These are phyloP conservation scores for Starmera dryadoides DNA, from an alignment of 805 yeast species.

Conservation along the genomic window DNA sequence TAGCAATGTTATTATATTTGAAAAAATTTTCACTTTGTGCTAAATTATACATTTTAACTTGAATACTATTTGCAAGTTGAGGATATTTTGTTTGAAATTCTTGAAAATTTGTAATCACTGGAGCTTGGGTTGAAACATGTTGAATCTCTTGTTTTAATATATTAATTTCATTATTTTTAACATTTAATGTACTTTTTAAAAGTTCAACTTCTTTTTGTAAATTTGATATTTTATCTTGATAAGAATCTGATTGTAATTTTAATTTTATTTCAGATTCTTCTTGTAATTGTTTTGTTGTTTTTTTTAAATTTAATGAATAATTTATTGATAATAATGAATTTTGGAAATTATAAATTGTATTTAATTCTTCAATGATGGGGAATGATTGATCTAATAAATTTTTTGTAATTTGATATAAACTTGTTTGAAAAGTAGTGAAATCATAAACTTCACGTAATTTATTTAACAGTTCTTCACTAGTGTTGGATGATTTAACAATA, in stretches of 20 bases:
- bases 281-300: neutral
- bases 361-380: neutral
- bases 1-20: constrained; percentile 3
- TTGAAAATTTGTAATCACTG: neutral
- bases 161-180: constrained; percentile 1
- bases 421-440: neutral
- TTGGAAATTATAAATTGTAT: neutral
- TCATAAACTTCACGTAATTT: neutral
- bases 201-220: constrained; percentile 1
- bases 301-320: neutral
- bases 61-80: constrained; percentile 4
- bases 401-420: neutral
- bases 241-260: neutral
- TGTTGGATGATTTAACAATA: too few species aligned
- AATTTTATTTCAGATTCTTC: neutral
- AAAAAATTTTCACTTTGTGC: constrained; percentile 2
- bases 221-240: too few species aligned
- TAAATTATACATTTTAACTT: constrained; percentile 3
- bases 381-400: too few species aligned
- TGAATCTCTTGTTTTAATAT: constrained; percentile 2
- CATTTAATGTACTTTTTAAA: neutral
- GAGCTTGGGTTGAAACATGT: neutral
- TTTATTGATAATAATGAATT: neutral
- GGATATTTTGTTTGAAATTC: constrained; percentile 2
- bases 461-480: neutral